Base-by-base conservation (phyloP, 805 yeast species). In the Myxozyma sirexii region DNA sequence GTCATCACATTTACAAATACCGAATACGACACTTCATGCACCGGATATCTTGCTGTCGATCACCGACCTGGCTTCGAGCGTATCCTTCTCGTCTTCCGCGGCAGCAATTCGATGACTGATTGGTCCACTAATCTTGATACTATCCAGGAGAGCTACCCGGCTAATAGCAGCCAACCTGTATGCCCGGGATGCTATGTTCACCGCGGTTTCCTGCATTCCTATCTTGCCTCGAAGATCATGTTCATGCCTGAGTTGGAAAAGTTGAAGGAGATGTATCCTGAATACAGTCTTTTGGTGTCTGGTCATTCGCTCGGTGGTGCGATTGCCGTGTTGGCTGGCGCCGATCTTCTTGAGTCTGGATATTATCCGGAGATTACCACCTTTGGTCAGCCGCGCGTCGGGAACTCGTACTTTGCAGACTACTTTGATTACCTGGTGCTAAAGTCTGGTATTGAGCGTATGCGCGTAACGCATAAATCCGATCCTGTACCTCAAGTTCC, bases 271-370 rank as follows among this genome's bases (percentile, higher is more conserved):
- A 67, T 74, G 19, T 72, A 79, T 67, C 81, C 84, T 0, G 79
- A 77, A 24, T 86, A 84, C 69, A 69, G 76, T 21, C 59, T 87
- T 3, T 77, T 81, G 1, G 77, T 86, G 1, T 75, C 84, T 0
- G 96, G 96, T 0, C 96, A 89, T 72, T 88, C 94, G 0, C 72
- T 88, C 43, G 92, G 91, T 2, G 96, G 86, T 5, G 91, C 92
- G 0, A 71, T 86, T 53, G 86, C 91, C 1, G 72, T 78, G 3
- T 72, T 88, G 35, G 79, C 82, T 7, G 93, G 87, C 0, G 76
- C 84, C 23, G 94, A 88, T 67, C 76, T 85, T 48, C 73, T 79
- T 56, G 67, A 82, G 17, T 62, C 81, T 68, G 89, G 89, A 0
- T 74, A 74, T 57, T 71, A 80, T 2, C 86, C 88, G 0, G 69